Evolutionary conservation across 2,329 filamentous ascomycete species (phyloP).

Genomic region (Dothidotthia symphoricarpi): DNA sequence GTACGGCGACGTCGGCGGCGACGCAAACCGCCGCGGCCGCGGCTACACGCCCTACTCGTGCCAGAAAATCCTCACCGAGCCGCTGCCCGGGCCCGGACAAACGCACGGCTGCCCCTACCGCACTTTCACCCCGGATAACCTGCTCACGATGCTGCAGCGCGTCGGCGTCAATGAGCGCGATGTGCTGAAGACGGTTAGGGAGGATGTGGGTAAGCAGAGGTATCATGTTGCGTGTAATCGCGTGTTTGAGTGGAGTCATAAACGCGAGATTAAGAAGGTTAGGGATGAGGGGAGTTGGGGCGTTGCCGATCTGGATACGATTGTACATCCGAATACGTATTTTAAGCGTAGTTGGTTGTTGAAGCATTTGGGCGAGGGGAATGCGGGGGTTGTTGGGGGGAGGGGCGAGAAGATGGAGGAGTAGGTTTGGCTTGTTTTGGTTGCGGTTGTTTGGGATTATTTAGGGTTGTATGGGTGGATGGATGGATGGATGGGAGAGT

Average conservation of each 20-base stretch:
- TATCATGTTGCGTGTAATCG: conserved; percentile 96
- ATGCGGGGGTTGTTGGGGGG: conserved; percentile 30
- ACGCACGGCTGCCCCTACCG: conserved; percentile 95
- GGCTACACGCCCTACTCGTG: conserved; percentile 92
- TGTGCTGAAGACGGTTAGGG: conserved; percentile 75
- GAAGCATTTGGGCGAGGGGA: conserved; percentile 66
- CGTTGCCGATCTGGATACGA: conserved; percentile 80
- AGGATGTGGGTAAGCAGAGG: conserved; percentile 84
- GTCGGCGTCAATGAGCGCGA: conserved; percentile 77
- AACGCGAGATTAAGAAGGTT: conserved; percentile 53
- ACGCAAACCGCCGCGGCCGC: conserved; percentile 78
- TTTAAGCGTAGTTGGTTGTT: conserved; percentile 92
- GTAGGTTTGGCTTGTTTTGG: conserved; percentile 10
- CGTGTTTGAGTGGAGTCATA: conserved; percentile 87
- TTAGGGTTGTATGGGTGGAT: no score
- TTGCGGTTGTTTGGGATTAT: no score
- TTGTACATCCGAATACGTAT: conserved; percentile 96
- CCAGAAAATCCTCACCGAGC: conserved; percentile 90
- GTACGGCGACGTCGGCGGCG: conserved; percentile 94
- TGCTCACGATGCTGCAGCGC: conserved; percentile 70
- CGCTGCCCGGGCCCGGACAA: conserved; percentile 81
- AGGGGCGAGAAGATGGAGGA: conserved; percentile 37
- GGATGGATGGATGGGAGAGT: no score
- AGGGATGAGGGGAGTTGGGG: conserved; percentile 51
- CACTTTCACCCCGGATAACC: conserved; percentile 86